Conservation (phyloP, 495 filamentous ascomycete genomes). For the Penicillium herquei region DNA sequence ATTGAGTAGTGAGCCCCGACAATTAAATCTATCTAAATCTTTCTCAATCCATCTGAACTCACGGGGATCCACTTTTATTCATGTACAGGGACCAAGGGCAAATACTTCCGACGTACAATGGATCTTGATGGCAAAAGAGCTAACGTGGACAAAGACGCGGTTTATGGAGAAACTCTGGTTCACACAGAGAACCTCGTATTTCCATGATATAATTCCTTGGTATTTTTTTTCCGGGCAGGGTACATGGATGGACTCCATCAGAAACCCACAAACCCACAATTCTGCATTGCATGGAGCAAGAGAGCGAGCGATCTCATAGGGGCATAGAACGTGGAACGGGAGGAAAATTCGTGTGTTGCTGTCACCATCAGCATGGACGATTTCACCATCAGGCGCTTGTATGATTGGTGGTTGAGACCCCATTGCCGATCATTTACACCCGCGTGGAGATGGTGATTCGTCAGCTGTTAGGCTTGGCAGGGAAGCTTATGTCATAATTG, state of each 20-base stretch:
- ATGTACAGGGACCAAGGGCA: no score
- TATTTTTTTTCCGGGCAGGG: background rate
- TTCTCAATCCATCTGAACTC: no score
- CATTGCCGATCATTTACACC: constrained; percentile 13
- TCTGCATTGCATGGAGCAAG: no score
- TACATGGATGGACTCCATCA: background rate
- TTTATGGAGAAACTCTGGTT: background rate
- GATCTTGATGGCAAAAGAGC: background rate
- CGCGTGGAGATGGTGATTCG: constrained; percentile 19
- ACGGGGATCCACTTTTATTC: background rate
- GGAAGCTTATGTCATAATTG: constrained; percentile 12
- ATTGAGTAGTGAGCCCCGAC: constrained; percentile 14
- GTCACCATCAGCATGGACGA: constrained; percentile 18
- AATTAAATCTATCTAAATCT: background rate
- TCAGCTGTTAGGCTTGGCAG: constrained; percentile 13
- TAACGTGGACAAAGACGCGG: constrained; percentile 1
- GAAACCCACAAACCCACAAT: no score
- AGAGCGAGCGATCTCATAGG: background rate
- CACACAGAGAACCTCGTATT: background rate
- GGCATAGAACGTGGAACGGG: constrained; percentile 1
- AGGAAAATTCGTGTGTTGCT: background rate
- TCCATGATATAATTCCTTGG: background rate
- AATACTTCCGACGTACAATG: background rate
- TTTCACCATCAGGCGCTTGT: constrained; percentile 14
- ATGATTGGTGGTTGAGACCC: constrained; percentile 11